These are phyloP conservation scores for Quercus gilva DNA, from an alignment of 306 rosid species.

Conservation along the genomic window DNA sequence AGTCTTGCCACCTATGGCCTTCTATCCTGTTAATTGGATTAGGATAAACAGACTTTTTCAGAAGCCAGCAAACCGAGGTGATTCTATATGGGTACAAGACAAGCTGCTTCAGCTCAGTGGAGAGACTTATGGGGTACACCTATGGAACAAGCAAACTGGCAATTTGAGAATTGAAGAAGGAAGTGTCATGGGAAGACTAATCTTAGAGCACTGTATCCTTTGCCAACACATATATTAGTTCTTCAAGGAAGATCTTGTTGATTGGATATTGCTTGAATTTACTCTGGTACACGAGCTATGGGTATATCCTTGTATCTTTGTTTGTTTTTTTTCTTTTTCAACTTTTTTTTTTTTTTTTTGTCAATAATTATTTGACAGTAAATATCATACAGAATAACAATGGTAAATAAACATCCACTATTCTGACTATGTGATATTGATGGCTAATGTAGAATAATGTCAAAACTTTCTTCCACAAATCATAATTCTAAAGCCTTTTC, in stretches of 20 bases:
- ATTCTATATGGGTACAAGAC: slow-evolving; percentile 51
- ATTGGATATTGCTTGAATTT: not conserved
- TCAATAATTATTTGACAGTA: too few relatives aligned
- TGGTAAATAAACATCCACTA: too few relatives aligned
- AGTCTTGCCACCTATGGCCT: slow-evolving; percentile 52
- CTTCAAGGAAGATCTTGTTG: slow-evolving; percentile 4
- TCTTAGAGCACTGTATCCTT: slow-evolving; percentile 50
- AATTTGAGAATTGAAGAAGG: slow-evolving; percentile 55
- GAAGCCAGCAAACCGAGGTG: slow-evolving; percentile 34
- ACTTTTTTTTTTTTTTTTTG: too few relatives aligned
- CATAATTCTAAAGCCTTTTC: slow-evolving; percentile 42
- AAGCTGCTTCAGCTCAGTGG: slow-evolving; percentile 46
- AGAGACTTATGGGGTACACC: slow-evolving; percentile 62
- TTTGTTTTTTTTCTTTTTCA: not conserved
- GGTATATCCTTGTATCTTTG: not conserved
- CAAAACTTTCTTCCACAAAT: slow-evolving; percentile 34
- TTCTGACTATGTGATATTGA: not conserved
- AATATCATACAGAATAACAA: too few relatives aligned
- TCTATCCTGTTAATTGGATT: slow-evolving; percentile 67
- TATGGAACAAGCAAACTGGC: slow-evolving; percentile 75
- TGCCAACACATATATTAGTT: slow-evolving; percentile 34
- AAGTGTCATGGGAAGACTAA: slow-evolving; percentile 53
- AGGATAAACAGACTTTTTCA: slow-evolving; percentile 44
- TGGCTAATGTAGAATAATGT: not conserved
- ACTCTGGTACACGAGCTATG: too few relatives aligned